These are phyloP conservation scores for Tilletia setariae DNA, from an alignment of 1,284 basidiomycete species.

Conservation along the genomic window DNA sequence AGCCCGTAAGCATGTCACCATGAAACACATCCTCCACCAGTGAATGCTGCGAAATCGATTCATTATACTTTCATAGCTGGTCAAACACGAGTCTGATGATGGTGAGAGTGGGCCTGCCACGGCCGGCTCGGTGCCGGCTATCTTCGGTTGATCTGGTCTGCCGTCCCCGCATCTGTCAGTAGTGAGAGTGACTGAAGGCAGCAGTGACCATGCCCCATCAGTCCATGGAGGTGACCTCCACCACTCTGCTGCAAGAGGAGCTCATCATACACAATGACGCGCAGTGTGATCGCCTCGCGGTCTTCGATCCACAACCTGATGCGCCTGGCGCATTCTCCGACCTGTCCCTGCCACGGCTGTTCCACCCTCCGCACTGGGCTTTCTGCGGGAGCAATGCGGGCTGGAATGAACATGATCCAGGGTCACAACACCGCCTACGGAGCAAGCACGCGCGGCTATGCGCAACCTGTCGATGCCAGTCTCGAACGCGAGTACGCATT, in stretches of 20 bases:
- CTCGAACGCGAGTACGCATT: slow-evolving; percentile 87
- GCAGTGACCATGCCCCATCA: too few species aligned
- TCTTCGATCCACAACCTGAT: slow-evolving; percentile 33
- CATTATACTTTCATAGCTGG: too few species aligned
- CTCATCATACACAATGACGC: slow-evolving; percentile 4
- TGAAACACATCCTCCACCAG: too few species aligned
- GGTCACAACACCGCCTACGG: slow-evolving; percentile 33
- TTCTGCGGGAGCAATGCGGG: slow-evolving; percentile 17
- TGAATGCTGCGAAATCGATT: too few species aligned
- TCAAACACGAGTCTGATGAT: too few species aligned
- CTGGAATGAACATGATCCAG: slow-evolving; percentile 41
- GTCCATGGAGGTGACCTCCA: background rate
- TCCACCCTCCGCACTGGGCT: slow-evolving; percentile 22
- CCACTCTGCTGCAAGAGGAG: too few species aligned
- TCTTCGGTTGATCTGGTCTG: too few species aligned
- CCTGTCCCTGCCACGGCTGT: slow-evolving; percentile 48
- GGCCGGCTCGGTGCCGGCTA: too few species aligned
- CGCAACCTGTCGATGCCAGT: slow-evolving; percentile 71
- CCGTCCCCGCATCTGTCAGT: too few species aligned
- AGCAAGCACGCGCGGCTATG: slow-evolving; percentile 55
- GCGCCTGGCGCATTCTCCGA: slow-evolving; percentile 39
- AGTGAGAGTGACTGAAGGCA: too few species aligned
- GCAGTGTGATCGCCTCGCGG: background rate
- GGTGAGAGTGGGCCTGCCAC: too few species aligned
- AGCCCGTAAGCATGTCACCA: too few species aligned